Percentiles rank a stretch among this genome's conserved stretches.
phyloP scores from a whole-genome alignment of 768 basidiomycete genomes.

The Tylopilus vinaceipallidus region DNA sequence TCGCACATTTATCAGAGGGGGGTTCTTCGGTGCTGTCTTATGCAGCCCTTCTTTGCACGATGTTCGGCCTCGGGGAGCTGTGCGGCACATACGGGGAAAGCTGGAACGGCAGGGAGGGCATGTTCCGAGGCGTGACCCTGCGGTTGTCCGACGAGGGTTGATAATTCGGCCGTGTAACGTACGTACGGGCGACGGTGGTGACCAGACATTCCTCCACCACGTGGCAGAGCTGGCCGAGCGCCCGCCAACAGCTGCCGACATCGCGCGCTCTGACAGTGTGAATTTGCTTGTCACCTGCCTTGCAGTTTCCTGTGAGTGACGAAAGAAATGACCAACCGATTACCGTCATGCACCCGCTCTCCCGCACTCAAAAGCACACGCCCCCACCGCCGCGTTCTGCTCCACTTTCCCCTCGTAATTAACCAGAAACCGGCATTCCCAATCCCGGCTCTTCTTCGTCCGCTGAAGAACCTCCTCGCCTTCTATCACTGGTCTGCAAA shows the following conservation, averaged over 20 bases:
- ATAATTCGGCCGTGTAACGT: constrained; percentile 1
- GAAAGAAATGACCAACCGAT: constrained; percentile 22
- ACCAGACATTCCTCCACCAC: constrained; percentile 12
- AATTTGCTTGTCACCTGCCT: constrained; percentile 24
- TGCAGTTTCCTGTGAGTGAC: constrained; percentile 28
- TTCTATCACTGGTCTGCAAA: constrained; percentile 32
- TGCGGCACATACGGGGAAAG: constrained; percentile 1
- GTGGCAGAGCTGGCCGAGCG: constrained; percentile 27
- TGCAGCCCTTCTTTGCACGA: constrained; percentile 12
- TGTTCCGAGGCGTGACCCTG: constrained; percentile 6
- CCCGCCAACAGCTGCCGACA: too few relatives aligned
- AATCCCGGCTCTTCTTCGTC: constrained; percentile 16
- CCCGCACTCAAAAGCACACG: constrained; percentile 24
- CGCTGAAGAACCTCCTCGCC: constrained; percentile 13
- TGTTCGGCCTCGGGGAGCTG: not conserved
- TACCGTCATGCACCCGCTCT: constrained; percentile 22
- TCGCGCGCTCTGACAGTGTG: constrained; percentile 30
- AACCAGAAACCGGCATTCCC: constrained; percentile 18
- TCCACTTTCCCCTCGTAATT: constrained; percentile 9
- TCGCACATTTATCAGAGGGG: constrained; percentile 15
- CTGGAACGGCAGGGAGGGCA: not conserved
- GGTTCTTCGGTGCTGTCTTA: constrained; percentile 17
- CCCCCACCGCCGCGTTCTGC: not conserved
- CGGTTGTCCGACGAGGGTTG: not conserved
- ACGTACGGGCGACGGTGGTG: constrained; percentile 5